Evolutionary conservation across 2,329 filamentous ascomycete species (phyloP).

Genomic region (Colletotrichum eremochloae): DNA sequence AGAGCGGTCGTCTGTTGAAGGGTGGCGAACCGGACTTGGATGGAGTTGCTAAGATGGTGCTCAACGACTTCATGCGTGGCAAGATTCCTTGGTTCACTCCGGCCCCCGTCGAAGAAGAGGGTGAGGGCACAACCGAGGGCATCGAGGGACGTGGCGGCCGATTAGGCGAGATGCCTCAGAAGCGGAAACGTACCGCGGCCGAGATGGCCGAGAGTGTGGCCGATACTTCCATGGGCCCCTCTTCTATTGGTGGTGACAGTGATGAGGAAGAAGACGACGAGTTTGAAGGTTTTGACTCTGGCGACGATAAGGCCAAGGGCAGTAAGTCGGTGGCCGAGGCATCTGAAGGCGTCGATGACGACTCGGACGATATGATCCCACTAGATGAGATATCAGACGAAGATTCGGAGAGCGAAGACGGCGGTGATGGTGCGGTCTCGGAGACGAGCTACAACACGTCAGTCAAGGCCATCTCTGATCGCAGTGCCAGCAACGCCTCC

Average conservation of each 20-base stretch:
- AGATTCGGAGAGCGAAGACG: slow-evolving; percentile 40
- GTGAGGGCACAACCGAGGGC: slow-evolving; percentile 62
- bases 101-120: slow-evolving; percentile 72
- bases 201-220: slow-evolving; percentile 61
- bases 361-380: slow-evolving; percentile 41
- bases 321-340: slow-evolving; percentile 28
- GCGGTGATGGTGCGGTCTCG: slow-evolving; percentile 31
- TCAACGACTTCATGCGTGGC: slow-evolving; percentile 95
- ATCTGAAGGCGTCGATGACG: slow-evolving; percentile 32
- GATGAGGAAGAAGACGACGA: slow-evolving; percentile 51
- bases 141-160: slow-evolving; percentile 81
- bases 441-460: slow-evolving; percentile 43
- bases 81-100: slow-evolving; percentile 97
- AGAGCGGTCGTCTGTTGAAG: slow-evolving; percentile 86
- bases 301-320: slow-evolving; percentile 55
- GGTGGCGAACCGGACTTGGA: slow-evolving; percentile 96
- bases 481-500: slow-evolving; percentile 28
- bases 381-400: slow-evolving; percentile 36
- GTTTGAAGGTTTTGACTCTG: slow-evolving; percentile 64
- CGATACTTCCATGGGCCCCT: slow-evolving; percentile 51
- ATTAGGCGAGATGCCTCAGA: slow-evolving; percentile 88
- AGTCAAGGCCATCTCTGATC: slow-evolving; percentile 36
- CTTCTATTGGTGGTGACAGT: slow-evolving; percentile 45
- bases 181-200: slow-evolving; percentile 75
- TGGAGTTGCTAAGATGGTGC: slow-evolving; percentile 94